Percentiles rank a stretch among this genome's conserved stretches.
Evolutionary conservation across 2,329 filamentous ascomycete species (phyloP).

Genomic region (Colletotrichum cereale): DNA sequence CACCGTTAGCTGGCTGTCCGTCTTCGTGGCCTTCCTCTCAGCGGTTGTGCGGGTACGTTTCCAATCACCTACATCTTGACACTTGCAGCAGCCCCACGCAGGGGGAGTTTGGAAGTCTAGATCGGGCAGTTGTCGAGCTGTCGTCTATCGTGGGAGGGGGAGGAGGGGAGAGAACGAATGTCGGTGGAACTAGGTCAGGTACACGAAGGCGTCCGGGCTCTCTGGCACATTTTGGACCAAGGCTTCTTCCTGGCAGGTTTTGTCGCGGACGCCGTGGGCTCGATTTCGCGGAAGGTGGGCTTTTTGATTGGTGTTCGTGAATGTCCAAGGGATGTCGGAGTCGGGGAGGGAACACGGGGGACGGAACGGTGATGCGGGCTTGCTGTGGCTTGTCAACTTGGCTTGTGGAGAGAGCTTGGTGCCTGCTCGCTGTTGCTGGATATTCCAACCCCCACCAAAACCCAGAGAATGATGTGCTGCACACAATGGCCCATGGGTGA

Average conservation of each 20-base stretch:
- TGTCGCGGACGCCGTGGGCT: background rate
- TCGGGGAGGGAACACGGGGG: constrained; percentile 7
- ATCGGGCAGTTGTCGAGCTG: constrained; percentile 1
- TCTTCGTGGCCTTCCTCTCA: background rate
- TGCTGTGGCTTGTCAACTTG: constrained; percentile 38
- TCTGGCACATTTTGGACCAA: constrained; percentile 35
- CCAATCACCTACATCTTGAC: constrained; percentile 34
- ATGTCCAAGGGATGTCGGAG: constrained; percentile 29
- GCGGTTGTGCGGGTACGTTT: background rate
- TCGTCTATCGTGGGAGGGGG: background rate
- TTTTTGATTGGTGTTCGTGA: background rate
- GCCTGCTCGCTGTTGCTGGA: constrained; percentile 2
- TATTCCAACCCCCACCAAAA: constrained; percentile 32
- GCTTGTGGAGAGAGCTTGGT: constrained; percentile 32
- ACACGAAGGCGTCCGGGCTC: constrained; percentile 10
- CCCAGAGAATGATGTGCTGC: constrained; percentile 16
- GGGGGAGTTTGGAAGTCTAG: constrained; percentile 10
- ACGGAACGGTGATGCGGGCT: constrained; percentile 29
- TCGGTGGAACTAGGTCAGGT: constrained; percentile 28
- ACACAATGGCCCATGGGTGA: background rate
- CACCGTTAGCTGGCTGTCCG: constrained; percentile 28
- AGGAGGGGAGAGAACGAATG: background rate
- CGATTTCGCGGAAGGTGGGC: background rate
- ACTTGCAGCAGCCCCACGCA: constrained; percentile 31
- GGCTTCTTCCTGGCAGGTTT: constrained; percentile 13